Base-by-base conservation (phyloP, 2,329 filamentous ascomycete genomes). In the Neofusicoccum cordaticola region DNA sequence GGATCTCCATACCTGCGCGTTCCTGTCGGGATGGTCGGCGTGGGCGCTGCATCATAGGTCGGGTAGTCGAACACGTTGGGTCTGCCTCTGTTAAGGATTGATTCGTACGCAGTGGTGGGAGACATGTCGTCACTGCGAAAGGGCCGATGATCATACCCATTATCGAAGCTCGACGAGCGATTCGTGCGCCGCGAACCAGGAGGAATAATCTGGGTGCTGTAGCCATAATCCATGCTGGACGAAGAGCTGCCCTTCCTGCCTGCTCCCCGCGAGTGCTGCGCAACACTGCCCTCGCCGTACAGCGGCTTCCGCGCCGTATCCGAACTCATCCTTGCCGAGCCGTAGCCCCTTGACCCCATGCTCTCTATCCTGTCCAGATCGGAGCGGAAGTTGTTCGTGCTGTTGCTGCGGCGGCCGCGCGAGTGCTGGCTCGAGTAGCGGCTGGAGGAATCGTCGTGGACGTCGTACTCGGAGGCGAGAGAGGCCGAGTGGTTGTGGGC, bases 21-120 rank as follows among this genome's bases (percentile, higher is more conserved):
- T 4, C 93, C 93, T 56, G 85, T 89, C 39, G 92, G 92, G 41
- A 97, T 84, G 34, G 88, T 93, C 4, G 94, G 94, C 42, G 90
- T 94, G 13, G 94, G 93, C 31, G 93, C 93, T 60, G 92, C 90
- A 74, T 95, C 90, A 78, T 89, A 88, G 70, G 90, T 86, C 70
- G 84, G 81, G 71, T 84, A 80, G 44, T 76, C 75, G 57, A 77
- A 75, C 42, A 79, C 78, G n/a, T 77, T 74, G 6, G 78, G 74
- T 44, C 80, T 74, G 15, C 78, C 78, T 66, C 80, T 74, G 52
- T 78, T 76, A 66, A 82, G 68, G 56, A 82, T 75, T 4, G 80
- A 81, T 31, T 81, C 73, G 66, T 86, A 45, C 19, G 37, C 48
- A 19, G 35, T 15, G 1, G 57, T 42, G 11, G 51, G 44, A 31